A percentile compares a stretch with the other conserved stretches of the same genome.
Evolutionary conservation across 176 grass and related monocot genomes (phyloP).

Genomic region (Tillandsia fasciculata): DNA sequence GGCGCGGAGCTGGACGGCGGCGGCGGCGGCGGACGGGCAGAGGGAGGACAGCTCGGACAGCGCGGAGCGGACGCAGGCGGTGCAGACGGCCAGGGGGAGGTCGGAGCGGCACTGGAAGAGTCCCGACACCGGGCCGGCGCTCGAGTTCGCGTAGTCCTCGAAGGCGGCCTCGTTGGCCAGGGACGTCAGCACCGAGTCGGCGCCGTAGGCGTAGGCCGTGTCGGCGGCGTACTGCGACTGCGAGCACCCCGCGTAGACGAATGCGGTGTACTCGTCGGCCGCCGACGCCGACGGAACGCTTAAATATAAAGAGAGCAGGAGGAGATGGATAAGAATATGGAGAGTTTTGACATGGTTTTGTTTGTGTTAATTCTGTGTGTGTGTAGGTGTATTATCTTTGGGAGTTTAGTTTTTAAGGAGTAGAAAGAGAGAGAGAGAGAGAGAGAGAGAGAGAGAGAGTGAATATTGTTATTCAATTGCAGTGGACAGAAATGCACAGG

Average conservation of each 20-base stretch:
- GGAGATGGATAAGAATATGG: not conserved
- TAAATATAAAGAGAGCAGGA: not conserved
- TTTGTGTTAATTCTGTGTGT: not conserved
- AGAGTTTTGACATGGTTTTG: constrained; percentile 24
- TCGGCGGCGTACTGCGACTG: constrained; percentile 44
- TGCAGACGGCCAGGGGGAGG: constrained; percentile 47
- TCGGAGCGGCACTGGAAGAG: constrained; percentile 89
- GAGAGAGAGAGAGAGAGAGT: not conserved
- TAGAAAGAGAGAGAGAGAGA: not conserved
- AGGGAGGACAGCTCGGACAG: constrained; percentile 43
- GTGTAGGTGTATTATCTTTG: not conserved
- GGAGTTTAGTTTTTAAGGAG: not conserved
- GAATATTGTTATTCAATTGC: no score
- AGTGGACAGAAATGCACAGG: no score
- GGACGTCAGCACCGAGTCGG: constrained; percentile 39
- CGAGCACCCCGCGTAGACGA: constrained; percentile 88
- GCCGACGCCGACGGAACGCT: not conserved
- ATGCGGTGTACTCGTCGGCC: constrained; percentile 50
- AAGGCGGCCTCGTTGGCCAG: constrained; percentile 35
- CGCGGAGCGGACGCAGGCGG: constrained; percentile 39
- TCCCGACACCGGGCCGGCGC: constrained; percentile 15
- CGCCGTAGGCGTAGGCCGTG: constrained; percentile 45
- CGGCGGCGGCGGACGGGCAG: constrained; percentile 46
- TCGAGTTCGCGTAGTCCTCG: constrained; percentile 40
- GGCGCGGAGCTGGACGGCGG: constrained; percentile 66